A percentile compares a stretch with the other conserved stretches of the same genome.
phyloP scores from a whole-genome alignment of 2,329 filamentous ascomycete genomes.

The Aureobasidium zeae region DNA sequence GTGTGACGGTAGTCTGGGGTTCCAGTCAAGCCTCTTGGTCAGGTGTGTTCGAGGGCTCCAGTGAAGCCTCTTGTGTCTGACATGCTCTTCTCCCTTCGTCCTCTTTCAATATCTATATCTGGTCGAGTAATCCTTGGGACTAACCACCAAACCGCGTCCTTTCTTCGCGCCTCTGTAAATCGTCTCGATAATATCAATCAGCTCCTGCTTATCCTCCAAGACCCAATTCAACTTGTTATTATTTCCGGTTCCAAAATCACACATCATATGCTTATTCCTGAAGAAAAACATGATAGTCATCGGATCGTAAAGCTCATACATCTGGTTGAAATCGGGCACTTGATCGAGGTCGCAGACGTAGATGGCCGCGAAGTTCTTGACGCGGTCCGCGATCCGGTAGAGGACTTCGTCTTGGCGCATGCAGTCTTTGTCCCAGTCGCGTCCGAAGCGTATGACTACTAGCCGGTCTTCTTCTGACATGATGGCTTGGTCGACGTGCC shows the following conservation, averaged over 20 bases:
- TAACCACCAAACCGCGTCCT: slow-evolving; percentile 89
- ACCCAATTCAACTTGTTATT: slow-evolving; percentile 99
- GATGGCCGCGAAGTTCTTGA: slow-evolving; percentile 88
- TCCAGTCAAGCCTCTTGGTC: too few relatives aligned
- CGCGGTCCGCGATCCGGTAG: slow-evolving; percentile 83
- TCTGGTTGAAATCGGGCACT: slow-evolving; percentile 87
- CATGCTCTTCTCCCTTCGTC: background rate
- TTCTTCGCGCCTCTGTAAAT: slow-evolving; percentile 99
- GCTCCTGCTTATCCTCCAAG: slow-evolving; percentile 92
- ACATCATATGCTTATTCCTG: slow-evolving; percentile 98
- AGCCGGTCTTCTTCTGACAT: slow-evolving; percentile 83
- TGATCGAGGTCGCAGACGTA: slow-evolving; percentile 91
- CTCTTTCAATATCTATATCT: slow-evolving; percentile 54
- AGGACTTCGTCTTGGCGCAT: slow-evolving; percentile 87
- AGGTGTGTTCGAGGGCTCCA: too few relatives aligned
- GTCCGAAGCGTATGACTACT: slow-evolving; percentile 86
- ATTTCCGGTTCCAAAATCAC: slow-evolving; percentile 94
- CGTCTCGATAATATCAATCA: slow-evolving; percentile 97
- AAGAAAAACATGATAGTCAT: slow-evolving; percentile 98
- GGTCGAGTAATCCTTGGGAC: slow-evolving; percentile 76
- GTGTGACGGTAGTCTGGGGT: too few relatives aligned
- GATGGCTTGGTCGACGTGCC: slow-evolving; percentile 98
- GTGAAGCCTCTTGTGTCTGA: too few relatives aligned
- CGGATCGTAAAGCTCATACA: slow-evolving; percentile 77
- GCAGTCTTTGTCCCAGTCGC: slow-evolving; percentile 73